Percentiles rank a stretch among this genome's conserved stretches.
Conservation (phyloP, 192 early-diverging fungal genomes). For the Podila epigama region DNA sequence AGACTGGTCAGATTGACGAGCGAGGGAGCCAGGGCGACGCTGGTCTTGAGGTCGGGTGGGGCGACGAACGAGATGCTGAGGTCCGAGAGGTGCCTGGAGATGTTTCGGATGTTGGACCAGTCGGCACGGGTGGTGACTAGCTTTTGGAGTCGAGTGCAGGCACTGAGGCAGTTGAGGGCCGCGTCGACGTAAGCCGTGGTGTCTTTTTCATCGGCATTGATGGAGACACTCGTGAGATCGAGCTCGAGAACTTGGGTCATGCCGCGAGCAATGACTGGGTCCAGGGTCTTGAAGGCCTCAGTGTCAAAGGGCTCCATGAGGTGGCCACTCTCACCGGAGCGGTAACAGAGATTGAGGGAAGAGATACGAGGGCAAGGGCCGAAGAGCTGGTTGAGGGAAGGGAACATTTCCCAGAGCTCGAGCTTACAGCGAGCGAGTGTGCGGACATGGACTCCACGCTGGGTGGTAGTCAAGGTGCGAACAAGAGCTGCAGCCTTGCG, state of each 20-base stretch:
- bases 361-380: conserved; percentile 29
- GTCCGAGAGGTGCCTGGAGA: conserved; percentile 34
- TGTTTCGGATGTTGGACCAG: conserved; percentile 35
- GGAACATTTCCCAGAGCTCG: conserved; percentile 47
- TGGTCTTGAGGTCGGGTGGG: conserved; percentile 44
- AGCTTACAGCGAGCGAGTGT: conserved; percentile 48
- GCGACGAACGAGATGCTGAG: conserved; percentile 45
- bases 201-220: conserved; percentile 27
- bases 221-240: conserved; percentile 40
- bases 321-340: conserved; percentile 35
- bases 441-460: conserved; percentile 34
- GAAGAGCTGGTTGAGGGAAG: conserved; percentile 26
- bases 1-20: conserved; percentile 39
- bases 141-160: conserved; percentile 43
- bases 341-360: conserved; percentile 38
- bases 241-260: conserved; percentile 30
- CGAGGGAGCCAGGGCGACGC: conserved; percentile 26
- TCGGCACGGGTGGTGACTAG: conserved; percentile 39
- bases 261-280: conserved; percentile 18
- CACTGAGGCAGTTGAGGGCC: conserved; percentile 41
- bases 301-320: conserved; percentile 42
- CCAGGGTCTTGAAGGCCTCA: conserved; percentile 33
- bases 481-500: conserved; percentile 25
- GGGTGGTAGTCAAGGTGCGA: conserved; percentile 39
- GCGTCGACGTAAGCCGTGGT: conserved; percentile 37